Base-by-base conservation (phyloP, 352 stramenopile genomes). In the Phytophthora rubi region DNA sequence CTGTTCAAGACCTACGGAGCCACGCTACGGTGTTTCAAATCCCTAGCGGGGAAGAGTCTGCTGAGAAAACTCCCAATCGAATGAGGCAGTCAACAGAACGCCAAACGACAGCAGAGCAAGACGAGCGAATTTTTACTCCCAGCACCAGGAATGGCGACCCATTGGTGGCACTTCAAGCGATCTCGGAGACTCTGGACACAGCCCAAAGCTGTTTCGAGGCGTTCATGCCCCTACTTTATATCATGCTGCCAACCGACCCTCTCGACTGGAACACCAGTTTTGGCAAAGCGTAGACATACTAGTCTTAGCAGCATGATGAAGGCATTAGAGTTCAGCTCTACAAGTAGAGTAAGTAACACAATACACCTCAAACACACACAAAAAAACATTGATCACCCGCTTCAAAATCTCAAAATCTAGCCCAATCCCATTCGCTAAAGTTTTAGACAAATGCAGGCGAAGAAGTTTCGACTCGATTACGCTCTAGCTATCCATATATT, bases 181-280 rank as follows among this genome's bases (percentile, higher is more conserved):
- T 77, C 59, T 65, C 65, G 16, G 42, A 71, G 4, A 60, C 62
- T n/a, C 68, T 81, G 0, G 55, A 70, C 18, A 70, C 62, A 21
- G 67, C 71, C 4, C 26, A 59, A 28, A 53, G 65, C 48, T 85
- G 80, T 42, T 67, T 83, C 21, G 55, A 78, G 44, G 73, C 78
- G 35, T 80, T 85, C 52, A 49, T 67, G 32, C 16, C 65, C 30
- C 64, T 83, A 21, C 59, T 83, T 28, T 68, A 80, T 18, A 56
- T 83, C 12, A 60, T 73, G 6, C 32, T 81, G 26, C 53, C 76
- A 6, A 59, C 23, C 4, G 23, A 61, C 15, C 55, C 55, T 28
- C 47, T 62, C 10, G 55, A 62, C 18, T 52, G 37, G 39, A 39
- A 9, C 7, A 37, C 23, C 13, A 28, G 45, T 13, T 52, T 52